phyloP scores from a whole-genome alignment of 1,284 basidiomycete species.

The Trametes versicolor region DNA sequence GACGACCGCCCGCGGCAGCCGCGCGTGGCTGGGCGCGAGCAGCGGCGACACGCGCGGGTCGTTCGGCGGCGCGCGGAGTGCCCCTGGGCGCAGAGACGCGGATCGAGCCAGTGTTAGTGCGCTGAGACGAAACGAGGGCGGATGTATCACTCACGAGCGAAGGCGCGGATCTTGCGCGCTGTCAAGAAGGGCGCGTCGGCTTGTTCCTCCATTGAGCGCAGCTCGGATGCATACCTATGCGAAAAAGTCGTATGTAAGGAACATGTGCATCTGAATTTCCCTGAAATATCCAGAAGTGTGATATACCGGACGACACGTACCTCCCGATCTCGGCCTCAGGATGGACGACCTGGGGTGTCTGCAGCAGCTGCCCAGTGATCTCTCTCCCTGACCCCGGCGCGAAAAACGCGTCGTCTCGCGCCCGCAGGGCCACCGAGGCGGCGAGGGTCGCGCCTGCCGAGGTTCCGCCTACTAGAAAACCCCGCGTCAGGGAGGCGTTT shows the following conservation, averaged over 20 bases:
- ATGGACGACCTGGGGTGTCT: constrained; percentile 24
- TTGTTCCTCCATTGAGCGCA: constrained; percentile 17
- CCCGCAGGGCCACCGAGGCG: constrained; percentile 32
- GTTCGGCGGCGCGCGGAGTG: constrained; percentile 4
- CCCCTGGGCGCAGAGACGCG: not conserved
- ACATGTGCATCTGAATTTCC: not conserved
- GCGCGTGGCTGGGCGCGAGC: constrained; percentile 30
- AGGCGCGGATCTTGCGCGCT: constrained; percentile 14
- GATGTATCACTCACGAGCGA: constrained; percentile 10
- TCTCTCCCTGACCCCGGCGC: constrained; percentile 8
- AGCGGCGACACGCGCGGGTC: constrained; percentile 33
- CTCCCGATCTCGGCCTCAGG: constrained; percentile 14
- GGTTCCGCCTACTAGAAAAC: constrained; percentile 39
- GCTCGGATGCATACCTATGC: constrained; percentile 6
- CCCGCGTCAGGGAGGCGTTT: constrained; percentile 14
- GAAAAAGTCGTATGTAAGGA: not conserved
- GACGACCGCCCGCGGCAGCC: constrained; percentile 34
- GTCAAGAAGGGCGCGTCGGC: constrained; percentile 20
- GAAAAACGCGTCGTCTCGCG: constrained; percentile 36
- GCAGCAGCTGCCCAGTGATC: constrained; percentile 30
- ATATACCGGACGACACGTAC: constrained; percentile 8
- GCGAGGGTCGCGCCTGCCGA: constrained; percentile 40
- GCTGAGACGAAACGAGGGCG: not conserved
- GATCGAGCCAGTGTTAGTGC: not conserved
- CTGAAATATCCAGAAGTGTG: not conserved